Evolutionary conservation across 805 yeast species (phyloP).

Genomic region (Teunomyces barrocoloradensis): DNA sequence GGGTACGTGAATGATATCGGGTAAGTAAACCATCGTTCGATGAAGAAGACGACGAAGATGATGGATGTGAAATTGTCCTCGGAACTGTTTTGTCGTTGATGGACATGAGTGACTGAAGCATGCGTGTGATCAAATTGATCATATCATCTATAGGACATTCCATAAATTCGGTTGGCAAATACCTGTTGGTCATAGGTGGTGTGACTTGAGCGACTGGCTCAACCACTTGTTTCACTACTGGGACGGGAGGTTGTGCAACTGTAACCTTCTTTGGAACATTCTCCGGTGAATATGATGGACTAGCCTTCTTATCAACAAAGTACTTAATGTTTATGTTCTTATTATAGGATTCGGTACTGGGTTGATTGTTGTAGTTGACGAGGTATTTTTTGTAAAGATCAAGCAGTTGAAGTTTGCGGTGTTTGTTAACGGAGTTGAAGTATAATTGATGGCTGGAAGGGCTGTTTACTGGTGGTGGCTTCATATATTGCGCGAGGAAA

Average conservation of each 20-base stretch:
- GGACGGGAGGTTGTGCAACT: conserved; percentile 1
- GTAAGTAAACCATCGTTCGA: conserved; percentile 48
- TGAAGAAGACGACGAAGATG: conserved; percentile 17
- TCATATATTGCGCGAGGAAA: conserved; percentile 21
- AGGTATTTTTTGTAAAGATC: conserved; percentile 24
- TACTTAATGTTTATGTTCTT: neutral
- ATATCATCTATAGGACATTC: conserved; percentile 70
- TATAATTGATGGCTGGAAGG: conserved; percentile 17
- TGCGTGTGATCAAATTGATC: conserved; percentile 68
- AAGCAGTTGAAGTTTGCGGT: conserved; percentile 17
- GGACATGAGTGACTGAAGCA: conserved; percentile 71
- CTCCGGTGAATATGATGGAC: neutral
- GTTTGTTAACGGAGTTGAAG: conserved; percentile 16
- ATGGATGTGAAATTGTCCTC: conserved; percentile 26
- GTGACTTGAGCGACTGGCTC: neutral
- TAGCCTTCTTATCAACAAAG: neutral
- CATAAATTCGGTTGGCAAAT: conserved; percentile 53
- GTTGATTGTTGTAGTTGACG: conserved; percentile 4
- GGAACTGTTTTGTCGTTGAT: conserved; percentile 65
- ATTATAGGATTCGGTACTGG: neutral
- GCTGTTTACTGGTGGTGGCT: conserved; percentile 9
- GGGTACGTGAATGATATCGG: conserved; percentile 89
- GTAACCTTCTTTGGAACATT: neutral
- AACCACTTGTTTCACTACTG: neutral
- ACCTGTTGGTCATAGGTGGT: conserved; percentile 5